Percentiles rank a stretch among this genome's conserved stretches.
These are phyloP conservation scores for Sungouiella thailandica DNA, from an alignment of 805 yeast species.

Conservation along the genomic window DNA sequence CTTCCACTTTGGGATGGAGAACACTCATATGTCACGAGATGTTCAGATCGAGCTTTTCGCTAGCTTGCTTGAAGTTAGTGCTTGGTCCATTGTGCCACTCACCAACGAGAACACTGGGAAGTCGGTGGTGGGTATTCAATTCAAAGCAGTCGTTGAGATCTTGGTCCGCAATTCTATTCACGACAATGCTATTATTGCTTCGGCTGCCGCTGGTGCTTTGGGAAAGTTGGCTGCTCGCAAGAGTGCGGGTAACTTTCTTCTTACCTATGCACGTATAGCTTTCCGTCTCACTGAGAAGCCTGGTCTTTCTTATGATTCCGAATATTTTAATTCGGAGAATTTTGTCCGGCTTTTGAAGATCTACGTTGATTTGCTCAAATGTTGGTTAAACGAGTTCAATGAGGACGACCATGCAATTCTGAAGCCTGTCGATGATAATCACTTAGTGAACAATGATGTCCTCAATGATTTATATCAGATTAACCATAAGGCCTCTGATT, in stretches of 20 bases:
- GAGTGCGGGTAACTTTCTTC: constrained; percentile 66
- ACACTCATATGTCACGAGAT: constrained; percentile 29
- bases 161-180: constrained; percentile 75
- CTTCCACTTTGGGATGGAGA: constrained; percentile 37
- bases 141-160: constrained; percentile 66
- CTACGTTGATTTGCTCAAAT: constrained; percentile 72
- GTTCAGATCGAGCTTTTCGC: constrained; percentile 60
- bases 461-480: constrained; percentile 42
- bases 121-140: constrained; percentile 43
- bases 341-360: constrained; percentile 57
- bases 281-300: constrained; percentile 77
- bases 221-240: constrained; percentile 61
- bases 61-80: constrained; percentile 62
- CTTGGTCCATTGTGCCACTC: constrained; percentile 49
- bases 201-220: constrained; percentile 59
- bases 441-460: constrained; percentile 32
- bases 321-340: constrained; percentile 56
- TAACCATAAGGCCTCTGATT: constrained; percentile 37
- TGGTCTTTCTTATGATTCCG: constrained; percentile 47
- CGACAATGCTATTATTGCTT: constrained; percentile 53
- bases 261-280: constrained; percentile 73
- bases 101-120: constrained; percentile 36
- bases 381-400: constrained; percentile 72
- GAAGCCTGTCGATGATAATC: constrained; percentile 30
- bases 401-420: constrained; percentile 25